Evolutionary conservation across 2,329 filamentous ascomycete species (phyloP), one percentile per base, ranked within the genome.

Genomic region (Dactylella cylindrospora): DNA sequence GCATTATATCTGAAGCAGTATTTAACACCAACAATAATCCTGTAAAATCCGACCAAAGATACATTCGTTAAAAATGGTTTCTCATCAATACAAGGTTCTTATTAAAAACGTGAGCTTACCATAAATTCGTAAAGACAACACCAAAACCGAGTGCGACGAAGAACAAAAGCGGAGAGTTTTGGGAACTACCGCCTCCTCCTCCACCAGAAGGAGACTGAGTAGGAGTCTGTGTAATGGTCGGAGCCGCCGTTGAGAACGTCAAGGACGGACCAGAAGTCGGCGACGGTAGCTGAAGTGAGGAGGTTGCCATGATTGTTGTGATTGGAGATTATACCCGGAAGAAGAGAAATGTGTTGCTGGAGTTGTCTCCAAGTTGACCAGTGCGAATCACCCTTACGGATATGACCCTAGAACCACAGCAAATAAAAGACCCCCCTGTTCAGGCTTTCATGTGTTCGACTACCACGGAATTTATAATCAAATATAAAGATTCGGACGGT

Each of bases 1-100:
- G 93, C 90, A 74, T 97, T 97, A 74, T 98, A 97, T 69, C 93
- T 82, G 75, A 98, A 98, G 76, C 93, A 98, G 74, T 98, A 98
- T 76, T 98, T 98, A 64, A 98, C 93, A 68, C 93, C 93, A 64
- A 98, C 93, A 69, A 98, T 98, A 70, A 98, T 98, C 93, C 93
- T 98, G 40, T 9, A 31, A 13, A 13, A n/a, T 41, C 38, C 45
- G 31, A 23, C 53, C 17, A 15, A 70, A 13, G 25, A 23, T 47
- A 33, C 9, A 47, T 12, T 51, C 57, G 66, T 73, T 68, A 73
- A 68, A 23, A 60, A 13, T 64, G 55, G 13, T 36, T 20, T 5
- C 22, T 12, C 10, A 38, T 38, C 41, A 5, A 3, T 15, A 12
- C 26, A 29, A 23, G 26, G 3, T 28, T 12, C 19, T 28, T 39